Evolutionary conservation across 257 asterid genomes (phyloP), one percentile per base, ranked within the genome.

Genomic region (Leonotis leonurus): DNA sequence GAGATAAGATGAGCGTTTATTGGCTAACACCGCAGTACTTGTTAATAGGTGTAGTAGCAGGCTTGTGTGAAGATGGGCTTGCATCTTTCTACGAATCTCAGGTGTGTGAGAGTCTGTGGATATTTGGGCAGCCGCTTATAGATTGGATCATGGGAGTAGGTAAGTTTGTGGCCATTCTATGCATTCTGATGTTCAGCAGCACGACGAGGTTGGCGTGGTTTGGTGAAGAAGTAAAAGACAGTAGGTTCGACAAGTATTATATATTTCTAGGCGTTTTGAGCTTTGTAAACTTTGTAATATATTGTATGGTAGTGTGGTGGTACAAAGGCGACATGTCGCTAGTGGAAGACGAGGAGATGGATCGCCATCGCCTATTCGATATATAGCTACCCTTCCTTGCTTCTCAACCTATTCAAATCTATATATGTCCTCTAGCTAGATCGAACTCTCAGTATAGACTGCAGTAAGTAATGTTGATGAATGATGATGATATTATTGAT

Each of bases 11-110:
- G 43, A 54, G 41, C 13, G 26, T 30, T 10, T 56, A 29, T 18
- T 0, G 30, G 46, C 24, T 71, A 29, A 18, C 30, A 4, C 76
- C 67, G 1, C 76, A 64, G 49, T 71, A 56, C 16, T 0, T 64
- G 20, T 29, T 64, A 5, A 13, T 64, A 26, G 71, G 67, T 11
- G 6, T 56, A 1, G 48, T 70, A 67, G 6, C 40, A 14, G 66
- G 54, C 4, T 17, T 60, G 6, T n/a, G 51, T 8, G 17, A 2
- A 16, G 27, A 40, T 9, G 66, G 66, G 39, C 40, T 60, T 4
- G 10, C 8, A 26, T 5, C 10, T 2, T 41, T 60, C 26, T 60
- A 12, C 20, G 41, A 40, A 6, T 60, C 66, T 21, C 52, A 59
- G 29, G 37, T 59, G 6, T 12, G 36, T 2, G 24, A 39, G 2